These are phyloP conservation scores for Vitis cinerea DNA, from an alignment of 164 flowering plant species.

Conservation along the genomic window DNA sequence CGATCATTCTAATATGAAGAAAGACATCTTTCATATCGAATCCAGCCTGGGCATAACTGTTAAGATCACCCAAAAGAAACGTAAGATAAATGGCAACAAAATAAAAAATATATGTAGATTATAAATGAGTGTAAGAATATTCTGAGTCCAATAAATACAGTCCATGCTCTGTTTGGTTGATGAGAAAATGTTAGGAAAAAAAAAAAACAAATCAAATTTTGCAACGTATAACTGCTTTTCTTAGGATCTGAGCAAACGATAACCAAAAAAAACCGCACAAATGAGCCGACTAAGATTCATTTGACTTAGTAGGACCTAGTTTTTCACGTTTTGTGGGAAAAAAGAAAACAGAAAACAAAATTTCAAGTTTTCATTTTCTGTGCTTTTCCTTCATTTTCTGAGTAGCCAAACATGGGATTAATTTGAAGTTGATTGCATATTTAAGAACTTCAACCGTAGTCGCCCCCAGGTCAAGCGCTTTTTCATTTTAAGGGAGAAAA, in stretches of 20 bases:
- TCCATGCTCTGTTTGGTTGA: neutral
- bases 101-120: neutral
- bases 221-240: too few relatives aligned
- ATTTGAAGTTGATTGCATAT: neutral
- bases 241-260: too few relatives aligned
- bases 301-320: too few relatives aligned
- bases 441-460: too few relatives aligned
- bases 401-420: neutral
- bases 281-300: too few relatives aligned
- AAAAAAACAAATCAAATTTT: neutral
- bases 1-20: slow-evolving; percentile 74
- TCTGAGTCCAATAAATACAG: neutral
- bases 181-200: neutral
- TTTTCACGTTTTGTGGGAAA: too few relatives aligned
- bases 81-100: neutral
- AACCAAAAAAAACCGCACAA: neutral
- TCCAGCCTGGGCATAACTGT: slow-evolving; percentile 85
- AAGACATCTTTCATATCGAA: slow-evolving; percentile 95
- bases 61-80: slow-evolving; percentile 2
- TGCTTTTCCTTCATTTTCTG: slow-evolving; percentile 1
- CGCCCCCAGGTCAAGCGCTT: too few relatives aligned
- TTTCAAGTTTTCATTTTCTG: too few relatives aligned
- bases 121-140: neutral
- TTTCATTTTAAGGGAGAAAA: too few relatives aligned
- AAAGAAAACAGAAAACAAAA: too few relatives aligned